Evolutionary conservation across 805 yeast species (phyloP).

Genomic region (Suhomyces sp.): DNA sequence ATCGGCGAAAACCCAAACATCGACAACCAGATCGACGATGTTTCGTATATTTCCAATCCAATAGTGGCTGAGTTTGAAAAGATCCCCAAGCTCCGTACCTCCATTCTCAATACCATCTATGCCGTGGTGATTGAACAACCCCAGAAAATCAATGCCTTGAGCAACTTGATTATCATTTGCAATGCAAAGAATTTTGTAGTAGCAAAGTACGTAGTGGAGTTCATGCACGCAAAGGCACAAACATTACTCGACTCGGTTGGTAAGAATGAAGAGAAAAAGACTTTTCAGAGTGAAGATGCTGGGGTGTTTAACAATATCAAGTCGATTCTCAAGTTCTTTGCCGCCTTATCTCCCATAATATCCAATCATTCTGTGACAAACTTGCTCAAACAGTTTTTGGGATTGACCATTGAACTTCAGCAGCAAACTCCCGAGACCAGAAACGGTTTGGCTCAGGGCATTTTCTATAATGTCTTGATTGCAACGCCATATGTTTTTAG

Average conservation of each 20-base stretch:
- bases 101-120: constrained; percentile 59
- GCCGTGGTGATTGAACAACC: constrained; percentile 87
- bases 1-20: constrained; percentile 43
- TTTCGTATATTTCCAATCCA: constrained; percentile 66
- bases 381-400: constrained; percentile 53
- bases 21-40: constrained; percentile 42
- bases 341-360: constrained; percentile 62
- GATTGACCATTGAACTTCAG: constrained; percentile 57
- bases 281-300: constrained; percentile 26
- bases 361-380: constrained; percentile 39
- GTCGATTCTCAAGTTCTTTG: constrained; percentile 65
- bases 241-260: constrained; percentile 42
- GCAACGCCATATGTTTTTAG: constrained; percentile 64
- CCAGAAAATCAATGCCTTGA: constrained; percentile 73
- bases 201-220: constrained; percentile 68
- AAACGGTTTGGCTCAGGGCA: constrained; percentile 62
- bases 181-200: constrained; percentile 62
- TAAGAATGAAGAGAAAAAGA: constrained; percentile 14
- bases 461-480: constrained; percentile 59
- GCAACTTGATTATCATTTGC: constrained; percentile 63
- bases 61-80: constrained; percentile 63
- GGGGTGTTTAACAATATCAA: constrained; percentile 74
- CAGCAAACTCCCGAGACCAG: constrained; percentile 31
- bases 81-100: constrained; percentile 56
- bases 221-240: constrained; percentile 62